Percentiles rank a stretch among this genome's conserved stretches.
phyloP scores from a whole-genome alignment of 305 asterid genomes.

The Fraxinus paxiana region DNA sequence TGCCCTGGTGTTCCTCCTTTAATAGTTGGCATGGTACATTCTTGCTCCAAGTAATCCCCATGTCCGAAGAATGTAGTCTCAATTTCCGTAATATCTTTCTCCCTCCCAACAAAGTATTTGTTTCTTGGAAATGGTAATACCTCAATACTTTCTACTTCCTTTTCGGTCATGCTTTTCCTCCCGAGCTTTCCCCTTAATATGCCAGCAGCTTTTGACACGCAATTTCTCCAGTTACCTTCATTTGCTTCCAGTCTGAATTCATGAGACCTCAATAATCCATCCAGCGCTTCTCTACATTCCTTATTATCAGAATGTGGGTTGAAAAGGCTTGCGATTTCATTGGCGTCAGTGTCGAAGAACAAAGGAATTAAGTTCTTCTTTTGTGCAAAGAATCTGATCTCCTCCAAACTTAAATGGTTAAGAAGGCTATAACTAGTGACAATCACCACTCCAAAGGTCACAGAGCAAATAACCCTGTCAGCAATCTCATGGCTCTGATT shows the following conservation, averaged over 20 bases:
- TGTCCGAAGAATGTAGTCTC: slow-evolving; percentile 64
- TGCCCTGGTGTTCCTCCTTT: slow-evolving; percentile 40
- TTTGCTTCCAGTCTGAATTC: slow-evolving; percentile 59
- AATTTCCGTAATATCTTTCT: slow-evolving; percentile 58
- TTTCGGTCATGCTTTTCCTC: slow-evolving; percentile 59
- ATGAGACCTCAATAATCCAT: slow-evolving; percentile 52
- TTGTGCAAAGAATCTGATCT: slow-evolving; percentile 76
- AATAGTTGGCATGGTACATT: slow-evolving; percentile 21
- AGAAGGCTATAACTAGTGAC: slow-evolving; percentile 35
- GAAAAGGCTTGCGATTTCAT: slow-evolving; percentile 30
- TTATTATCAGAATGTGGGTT: slow-evolving; percentile 42
- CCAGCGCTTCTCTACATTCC: slow-evolving; percentile 65
- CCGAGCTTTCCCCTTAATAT: slow-evolving; percentile 66
- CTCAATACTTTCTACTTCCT: slow-evolving; percentile 43
- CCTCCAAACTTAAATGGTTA: slow-evolving; percentile 59
- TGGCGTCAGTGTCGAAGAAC: slow-evolving; percentile 35
- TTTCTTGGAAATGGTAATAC: slow-evolving; percentile 71
- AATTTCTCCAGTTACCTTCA: slow-evolving; percentile 70
- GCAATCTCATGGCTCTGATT: slow-evolving; percentile 53
- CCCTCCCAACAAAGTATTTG: slow-evolving; percentile 63
- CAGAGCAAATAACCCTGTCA: slow-evolving; percentile 50
- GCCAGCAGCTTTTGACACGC: slow-evolving; percentile 52
- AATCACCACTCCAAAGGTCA: slow-evolving; percentile 41
- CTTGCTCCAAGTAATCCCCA: slow-evolving; percentile 55
- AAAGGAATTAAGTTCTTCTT: slow-evolving; percentile 73